Evolutionary conservation across 2,329 filamentous ascomycete species (phyloP).

Genomic region (Coleophoma crateriformis): DNA sequence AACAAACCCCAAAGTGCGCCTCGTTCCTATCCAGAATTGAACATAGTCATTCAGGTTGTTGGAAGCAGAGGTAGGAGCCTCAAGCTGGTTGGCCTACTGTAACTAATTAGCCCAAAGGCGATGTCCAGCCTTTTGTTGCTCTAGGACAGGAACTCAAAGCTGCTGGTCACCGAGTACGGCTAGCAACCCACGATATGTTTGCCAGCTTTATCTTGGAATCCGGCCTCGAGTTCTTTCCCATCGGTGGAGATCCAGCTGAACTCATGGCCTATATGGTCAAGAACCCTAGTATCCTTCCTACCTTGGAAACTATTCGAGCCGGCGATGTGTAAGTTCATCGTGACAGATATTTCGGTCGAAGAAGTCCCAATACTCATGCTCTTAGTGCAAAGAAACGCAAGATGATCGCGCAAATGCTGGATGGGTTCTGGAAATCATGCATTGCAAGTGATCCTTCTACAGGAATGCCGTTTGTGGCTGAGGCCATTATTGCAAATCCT

Average conservation of each 20-base stretch:
- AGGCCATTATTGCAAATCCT: conserved; percentile 21
- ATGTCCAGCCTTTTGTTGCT: conserved; percentile 55
- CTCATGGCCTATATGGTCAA: conserved; percentile 91
- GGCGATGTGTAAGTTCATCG: conserved; percentile 54
- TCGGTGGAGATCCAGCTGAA: conserved; percentile 61
- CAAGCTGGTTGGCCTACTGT: background rate
- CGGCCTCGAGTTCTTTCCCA: conserved; percentile 51
- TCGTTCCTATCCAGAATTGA: background rate
- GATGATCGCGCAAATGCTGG: conserved; percentile 69
- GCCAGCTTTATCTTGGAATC: conserved; percentile 44
- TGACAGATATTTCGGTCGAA: no score
- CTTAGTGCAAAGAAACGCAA: conserved; percentile 50
- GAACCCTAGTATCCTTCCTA: conserved; percentile 77
- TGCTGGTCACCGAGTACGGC: conserved; percentile 46
- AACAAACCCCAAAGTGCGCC: background rate
- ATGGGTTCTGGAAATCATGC: conserved; percentile 80
- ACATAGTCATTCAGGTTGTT: background rate
- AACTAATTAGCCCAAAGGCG: conserved; percentile 27
- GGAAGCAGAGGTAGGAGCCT: background rate
- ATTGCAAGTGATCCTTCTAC: conserved; percentile 45
- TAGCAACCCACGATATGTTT: conserved; percentile 50
- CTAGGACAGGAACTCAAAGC: conserved; percentile 43
- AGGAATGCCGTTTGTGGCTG: conserved; percentile 17
- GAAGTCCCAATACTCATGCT: no score
- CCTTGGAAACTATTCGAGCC: conserved; percentile 64